These are phyloP conservation scores for Coniochaeta pulveracea DNA, from an alignment of 2,329 filamentous ascomycete genomes.

Conservation along the genomic window DNA sequence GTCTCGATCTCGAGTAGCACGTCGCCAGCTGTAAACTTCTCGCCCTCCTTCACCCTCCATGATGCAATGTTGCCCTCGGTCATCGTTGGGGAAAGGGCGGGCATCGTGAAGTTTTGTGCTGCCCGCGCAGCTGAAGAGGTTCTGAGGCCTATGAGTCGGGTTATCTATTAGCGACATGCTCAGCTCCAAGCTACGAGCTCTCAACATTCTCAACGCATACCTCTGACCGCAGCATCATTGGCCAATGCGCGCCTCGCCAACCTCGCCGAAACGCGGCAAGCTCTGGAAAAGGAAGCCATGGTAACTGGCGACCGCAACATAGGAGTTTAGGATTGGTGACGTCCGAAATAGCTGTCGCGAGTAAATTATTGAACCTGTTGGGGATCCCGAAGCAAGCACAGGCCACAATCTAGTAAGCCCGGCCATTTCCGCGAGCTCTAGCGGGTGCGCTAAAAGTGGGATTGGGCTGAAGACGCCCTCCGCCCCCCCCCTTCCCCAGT, in stretches of 20 bases:
- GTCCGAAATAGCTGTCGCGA: background rate
- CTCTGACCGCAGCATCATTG: slow-evolving; percentile 42
- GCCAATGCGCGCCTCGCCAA: slow-evolving; percentile 42
- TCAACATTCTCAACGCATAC: no score
- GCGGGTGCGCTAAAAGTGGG: no score
- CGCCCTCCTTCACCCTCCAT: slow-evolving; percentile 83
- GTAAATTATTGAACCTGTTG: slow-evolving; percentile 2
- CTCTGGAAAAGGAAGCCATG: slow-evolving; percentile 58
- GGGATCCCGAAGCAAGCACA: slow-evolving; percentile 4
- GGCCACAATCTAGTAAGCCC: no score
- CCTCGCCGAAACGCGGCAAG: slow-evolving; percentile 52
- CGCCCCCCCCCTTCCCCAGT: slow-evolving; percentile 1
- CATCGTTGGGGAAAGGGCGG: slow-evolving; percentile 85
- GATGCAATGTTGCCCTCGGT: slow-evolving; percentile 80
- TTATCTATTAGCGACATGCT: slow-evolving; percentile 5
- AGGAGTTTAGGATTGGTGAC: slow-evolving; percentile 3
- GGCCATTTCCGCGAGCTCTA: no score
- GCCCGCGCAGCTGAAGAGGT: slow-evolving; percentile 53
- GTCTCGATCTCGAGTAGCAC: slow-evolving; percentile 88
- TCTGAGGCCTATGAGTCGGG: slow-evolving; percentile 42
- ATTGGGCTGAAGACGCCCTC: no score
- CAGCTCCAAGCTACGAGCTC: no score
- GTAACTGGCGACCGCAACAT: slow-evolving; percentile 12
- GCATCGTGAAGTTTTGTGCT: slow-evolving; percentile 85
- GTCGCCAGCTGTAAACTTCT: slow-evolving; percentile 71